These are phyloP conservation scores for Leptographium lundbergii DNA, from an alignment of 2,329 filamentous ascomycete genomes.

Conservation along the genomic window DNA sequence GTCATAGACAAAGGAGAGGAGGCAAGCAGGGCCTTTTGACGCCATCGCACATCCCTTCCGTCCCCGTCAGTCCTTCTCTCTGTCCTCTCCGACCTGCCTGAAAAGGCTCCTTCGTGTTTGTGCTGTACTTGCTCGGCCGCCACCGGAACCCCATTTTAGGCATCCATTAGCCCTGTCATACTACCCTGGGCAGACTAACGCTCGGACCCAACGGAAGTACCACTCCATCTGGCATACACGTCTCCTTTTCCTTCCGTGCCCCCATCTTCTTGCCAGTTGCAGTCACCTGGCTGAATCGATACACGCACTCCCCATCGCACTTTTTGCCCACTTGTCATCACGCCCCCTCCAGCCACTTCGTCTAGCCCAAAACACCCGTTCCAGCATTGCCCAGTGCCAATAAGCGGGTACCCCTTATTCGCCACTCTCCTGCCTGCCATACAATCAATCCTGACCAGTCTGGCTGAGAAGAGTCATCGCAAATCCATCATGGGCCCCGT, in stretches of 20 bases:
- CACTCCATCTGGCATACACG: constrained; percentile 8
- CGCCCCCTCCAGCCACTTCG: constrained; percentile 8
- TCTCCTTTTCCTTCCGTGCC: background rate
- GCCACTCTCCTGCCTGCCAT: constrained; percentile 8
- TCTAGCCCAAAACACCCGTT: background rate
- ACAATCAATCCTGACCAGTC: background rate
- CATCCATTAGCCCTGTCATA: constrained; percentile 12
- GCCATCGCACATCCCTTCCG: background rate
- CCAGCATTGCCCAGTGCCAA: constrained; percentile 10
- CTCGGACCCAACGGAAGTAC: constrained; percentile 17
- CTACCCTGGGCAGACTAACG: background rate
- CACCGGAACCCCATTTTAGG: constrained; percentile 19
- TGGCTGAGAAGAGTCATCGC: constrained; percentile 12
- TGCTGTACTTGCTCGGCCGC: constrained; percentile 13
- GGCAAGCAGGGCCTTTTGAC: background rate
- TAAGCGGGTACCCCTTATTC: constrained; percentile 8
- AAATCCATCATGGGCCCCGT: constrained; percentile 11
- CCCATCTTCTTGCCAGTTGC: constrained; percentile 17
- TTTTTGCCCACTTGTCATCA: constrained; percentile 10
- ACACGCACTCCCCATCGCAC: background rate
- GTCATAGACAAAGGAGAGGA: background rate
- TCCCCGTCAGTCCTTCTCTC: background rate
- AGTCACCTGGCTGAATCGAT: constrained; percentile 18
- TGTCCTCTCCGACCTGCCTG: background rate
- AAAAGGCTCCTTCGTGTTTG: constrained; percentile 6